Conservation (phyloP, 1,284 basidiomycete genomes). For the Rhodofomes roseus region DNA sequence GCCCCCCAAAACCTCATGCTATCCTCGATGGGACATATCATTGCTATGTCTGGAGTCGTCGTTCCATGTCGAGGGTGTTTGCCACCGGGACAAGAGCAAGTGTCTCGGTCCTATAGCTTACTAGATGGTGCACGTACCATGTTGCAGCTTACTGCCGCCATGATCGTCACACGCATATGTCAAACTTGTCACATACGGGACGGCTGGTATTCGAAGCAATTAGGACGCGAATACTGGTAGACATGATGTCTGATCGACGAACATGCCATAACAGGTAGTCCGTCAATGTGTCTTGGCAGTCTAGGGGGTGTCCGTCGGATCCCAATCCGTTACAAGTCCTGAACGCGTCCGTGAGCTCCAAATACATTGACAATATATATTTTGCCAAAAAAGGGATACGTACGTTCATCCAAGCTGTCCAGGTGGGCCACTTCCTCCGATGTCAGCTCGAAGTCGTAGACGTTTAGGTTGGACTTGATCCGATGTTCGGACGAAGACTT, state of each 20-base stretch:
- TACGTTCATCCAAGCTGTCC: constrained; percentile 56
- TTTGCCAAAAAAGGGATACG: neutral
- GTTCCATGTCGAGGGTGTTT: neutral
- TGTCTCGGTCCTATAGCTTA: too few species aligned
- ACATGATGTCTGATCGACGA: neutral
- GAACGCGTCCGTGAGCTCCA: neutral
- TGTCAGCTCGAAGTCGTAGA: constrained; percentile 57
- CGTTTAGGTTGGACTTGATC: constrained; percentile 53
- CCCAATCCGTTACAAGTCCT: constrained; percentile 52
- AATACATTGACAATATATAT: neutral
- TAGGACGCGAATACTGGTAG: too few species aligned
- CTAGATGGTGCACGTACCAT: too few species aligned
- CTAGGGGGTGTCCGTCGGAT: constrained; percentile 39
- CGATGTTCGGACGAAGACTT: constrained; percentile 55
- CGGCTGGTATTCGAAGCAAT: too few species aligned
- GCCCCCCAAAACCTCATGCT: too few species aligned
- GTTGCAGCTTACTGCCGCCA: too few species aligned
- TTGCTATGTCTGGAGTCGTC: neutral
- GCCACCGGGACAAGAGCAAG: neutral
- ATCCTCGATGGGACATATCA: neutral
- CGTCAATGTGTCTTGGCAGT: neutral
- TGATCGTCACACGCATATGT: too few species aligned
- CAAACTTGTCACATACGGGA: too few species aligned
- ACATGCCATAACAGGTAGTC: too few species aligned
- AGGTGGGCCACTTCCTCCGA: constrained; percentile 46